phyloP scores from a whole-genome alignment of 768 basidiomycete species.

The Glaciozyma martinii region DNA sequence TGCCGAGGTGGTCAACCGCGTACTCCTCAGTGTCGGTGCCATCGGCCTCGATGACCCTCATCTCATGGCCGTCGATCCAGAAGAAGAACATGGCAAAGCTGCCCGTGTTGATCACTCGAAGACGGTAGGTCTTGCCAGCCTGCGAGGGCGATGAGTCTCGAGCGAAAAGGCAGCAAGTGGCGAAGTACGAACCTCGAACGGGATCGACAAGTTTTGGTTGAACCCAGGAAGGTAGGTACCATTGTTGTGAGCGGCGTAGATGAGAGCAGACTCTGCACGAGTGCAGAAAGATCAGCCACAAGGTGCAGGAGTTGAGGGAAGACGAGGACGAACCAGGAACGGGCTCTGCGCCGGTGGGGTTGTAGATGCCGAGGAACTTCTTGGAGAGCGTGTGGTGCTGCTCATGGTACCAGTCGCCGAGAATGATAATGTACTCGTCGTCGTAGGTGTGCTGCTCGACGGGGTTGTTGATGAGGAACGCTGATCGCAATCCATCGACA shows the following conservation, averaged over 20 bases:
- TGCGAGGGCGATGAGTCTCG: no score
- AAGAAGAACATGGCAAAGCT: slow-evolving; percentile 16
- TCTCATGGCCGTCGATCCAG: slow-evolving; percentile 42
- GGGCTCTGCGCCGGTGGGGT: slow-evolving; percentile 48
- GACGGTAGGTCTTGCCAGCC: slow-evolving; percentile 79
- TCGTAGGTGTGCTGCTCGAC: slow-evolving; percentile 58
- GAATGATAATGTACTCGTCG: slow-evolving; percentile 75
- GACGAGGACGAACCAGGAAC: neutral
- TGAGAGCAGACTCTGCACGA: slow-evolving; percentile 28
- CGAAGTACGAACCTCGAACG: slow-evolving; percentile 47
- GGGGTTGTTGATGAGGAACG: slow-evolving; percentile 58
- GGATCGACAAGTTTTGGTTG: slow-evolving; percentile 75
- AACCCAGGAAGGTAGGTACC: slow-evolving; percentile 56
- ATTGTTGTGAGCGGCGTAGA: slow-evolving; percentile 76
- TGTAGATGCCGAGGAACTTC: slow-evolving; percentile 37
- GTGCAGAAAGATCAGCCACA: neutral
- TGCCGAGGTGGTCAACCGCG: slow-evolving; percentile 58
- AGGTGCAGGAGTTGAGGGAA: neutral
- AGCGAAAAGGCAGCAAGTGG: no score
- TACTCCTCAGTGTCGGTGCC: slow-evolving; percentile 59
- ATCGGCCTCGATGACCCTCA: slow-evolving; percentile 41
- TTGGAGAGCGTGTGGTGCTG: neutral
- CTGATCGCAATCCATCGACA: slow-evolving; percentile 83
- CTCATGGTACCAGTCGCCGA: slow-evolving; percentile 58
- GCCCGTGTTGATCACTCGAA: slow-evolving; percentile 50